These are phyloP conservation scores for Phlyctochytrium planicorne DNA, from an alignment of 192 early-diverging fungal genomes.

Conservation along the genomic window DNA sequence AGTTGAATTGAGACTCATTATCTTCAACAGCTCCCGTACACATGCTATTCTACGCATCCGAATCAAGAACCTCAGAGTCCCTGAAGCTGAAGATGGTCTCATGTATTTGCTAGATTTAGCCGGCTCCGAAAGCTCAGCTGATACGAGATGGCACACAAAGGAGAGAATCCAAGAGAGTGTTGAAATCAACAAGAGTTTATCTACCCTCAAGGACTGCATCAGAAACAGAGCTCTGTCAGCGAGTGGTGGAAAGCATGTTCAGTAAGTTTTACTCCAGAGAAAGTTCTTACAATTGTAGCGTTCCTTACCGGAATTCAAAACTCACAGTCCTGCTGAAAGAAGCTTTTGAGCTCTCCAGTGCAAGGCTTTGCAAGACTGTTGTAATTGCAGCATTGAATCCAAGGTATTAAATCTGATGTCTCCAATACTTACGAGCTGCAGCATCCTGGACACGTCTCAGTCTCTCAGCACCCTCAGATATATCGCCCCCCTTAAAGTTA, in stretches of 20 bases:
- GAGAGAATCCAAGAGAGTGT: constrained; percentile 47
- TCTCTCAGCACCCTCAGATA: constrained; percentile 48
- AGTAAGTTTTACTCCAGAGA: constrained; percentile 17
- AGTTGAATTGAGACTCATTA: background rate
- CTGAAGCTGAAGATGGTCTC: constrained; percentile 43
- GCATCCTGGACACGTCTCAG: constrained; percentile 33
- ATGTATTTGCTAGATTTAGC: constrained; percentile 55
- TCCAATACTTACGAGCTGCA: constrained; percentile 4
- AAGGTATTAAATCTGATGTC: constrained; percentile 26
- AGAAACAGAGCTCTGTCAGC: constrained; percentile 36
- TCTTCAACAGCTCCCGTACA: too few species aligned
- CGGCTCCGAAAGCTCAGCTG: constrained; percentile 42
- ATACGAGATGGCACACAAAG: constrained; percentile 40
- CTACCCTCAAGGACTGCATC: constrained; percentile 56
- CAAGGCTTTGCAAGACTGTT: constrained; percentile 36
- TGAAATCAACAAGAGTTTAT: constrained; percentile 53
- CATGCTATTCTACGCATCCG: constrained; percentile 42
- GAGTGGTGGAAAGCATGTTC: constrained; percentile 29
- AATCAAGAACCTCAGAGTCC: constrained; percentile 34
- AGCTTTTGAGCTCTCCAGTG: constrained; percentile 45
- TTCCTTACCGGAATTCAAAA: constrained; percentile 49
- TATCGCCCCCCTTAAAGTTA: constrained; percentile 37
- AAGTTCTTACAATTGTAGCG: constrained; percentile 6
- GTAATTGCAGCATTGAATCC: constrained; percentile 38
- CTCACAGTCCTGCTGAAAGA: constrained; percentile 52